These are phyloP conservation scores for Coemansia sp. DNA, from an alignment of 192 early-diverging fungal species.

Conservation along the genomic window DNA sequence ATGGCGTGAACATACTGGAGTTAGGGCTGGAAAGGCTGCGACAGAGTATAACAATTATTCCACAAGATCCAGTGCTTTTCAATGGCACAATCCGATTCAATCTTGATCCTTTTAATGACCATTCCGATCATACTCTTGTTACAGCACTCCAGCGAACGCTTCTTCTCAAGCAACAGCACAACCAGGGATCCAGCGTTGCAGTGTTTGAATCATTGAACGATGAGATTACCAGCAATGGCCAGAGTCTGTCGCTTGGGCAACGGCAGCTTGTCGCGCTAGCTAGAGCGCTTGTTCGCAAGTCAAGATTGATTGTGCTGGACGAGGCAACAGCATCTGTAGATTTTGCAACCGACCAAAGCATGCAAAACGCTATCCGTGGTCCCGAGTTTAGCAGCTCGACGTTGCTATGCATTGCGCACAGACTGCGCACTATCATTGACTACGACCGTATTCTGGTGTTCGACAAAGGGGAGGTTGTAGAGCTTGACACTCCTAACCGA, in stretches of 20 bases:
- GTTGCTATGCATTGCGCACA: slow-evolving; percentile 86
- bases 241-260: slow-evolving; percentile 75
- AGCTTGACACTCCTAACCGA: slow-evolving; percentile 77
- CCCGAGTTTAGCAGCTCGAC: slow-evolving; percentile 71
- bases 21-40: slow-evolving; percentile 76
- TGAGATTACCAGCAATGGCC: slow-evolving; percentile 72
- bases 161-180: slow-evolving; percentile 12
- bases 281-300: slow-evolving; percentile 68
- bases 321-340: slow-evolving; percentile 89
- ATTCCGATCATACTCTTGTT: slow-evolving; percentile 45
- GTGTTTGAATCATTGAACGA: slow-evolving; percentile 65
- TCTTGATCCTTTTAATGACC: slow-evolving; percentile 80
- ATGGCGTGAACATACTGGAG: slow-evolving; percentile 70
- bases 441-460: slow-evolving; percentile 85
- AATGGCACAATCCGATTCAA: slow-evolving; percentile 78
- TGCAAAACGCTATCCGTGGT: slow-evolving; percentile 79
- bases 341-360: slow-evolving; percentile 77
- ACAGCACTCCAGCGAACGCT: slow-evolving; percentile 22
- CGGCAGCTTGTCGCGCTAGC: slow-evolving; percentile 74
- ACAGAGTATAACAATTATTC: slow-evolving; percentile 77
- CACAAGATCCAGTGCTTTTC: slow-evolving; percentile 82
- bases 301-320: slow-evolving; percentile 72
- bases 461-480: slow-evolving; percentile 71
- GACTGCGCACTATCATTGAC: slow-evolving; percentile 77
- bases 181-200: slow-evolving; percentile 3